A percentile compares a stretch with the other conserved stretches of the same genome.
These are phyloP conservation scores for Stentor roeselii DNA, from an alignment of 73 alveolate species.

Conservation along the genomic window DNA sequence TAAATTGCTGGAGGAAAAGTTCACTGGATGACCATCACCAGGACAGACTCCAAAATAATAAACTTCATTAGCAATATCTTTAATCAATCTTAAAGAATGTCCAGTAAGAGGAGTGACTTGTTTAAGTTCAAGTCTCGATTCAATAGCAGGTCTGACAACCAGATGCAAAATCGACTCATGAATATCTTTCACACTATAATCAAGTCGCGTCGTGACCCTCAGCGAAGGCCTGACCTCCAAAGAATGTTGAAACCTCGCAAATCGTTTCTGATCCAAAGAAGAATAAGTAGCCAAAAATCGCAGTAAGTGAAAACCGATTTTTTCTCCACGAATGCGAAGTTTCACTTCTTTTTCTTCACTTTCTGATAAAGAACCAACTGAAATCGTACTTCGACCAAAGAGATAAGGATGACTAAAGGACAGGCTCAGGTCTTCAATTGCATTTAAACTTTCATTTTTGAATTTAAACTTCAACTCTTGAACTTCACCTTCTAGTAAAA, in stretches of 20 bases:
- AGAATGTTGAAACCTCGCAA: neutral
- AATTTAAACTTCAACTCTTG: neutral
- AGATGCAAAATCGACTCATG: conserved; percentile 10
- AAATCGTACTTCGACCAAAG: neutral
- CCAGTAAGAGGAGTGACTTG: neutral
- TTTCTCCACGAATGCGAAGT: neutral
- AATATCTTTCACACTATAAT: neutral
- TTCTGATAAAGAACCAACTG: neutral
- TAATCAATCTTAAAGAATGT: conserved; percentile 20
- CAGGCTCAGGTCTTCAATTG: neutral
- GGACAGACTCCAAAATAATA: neutral
- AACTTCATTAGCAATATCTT: neutral
- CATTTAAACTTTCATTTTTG: neutral
- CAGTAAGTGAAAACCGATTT: neutral
- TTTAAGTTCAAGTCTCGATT: neutral
- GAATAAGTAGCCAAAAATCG: neutral
- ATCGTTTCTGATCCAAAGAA: neutral
- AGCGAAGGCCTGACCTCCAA: neutral
- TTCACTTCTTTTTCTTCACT: conserved; percentile 11
- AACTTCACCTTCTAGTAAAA: neutral
- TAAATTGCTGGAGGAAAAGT: neutral
- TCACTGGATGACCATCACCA: neutral
- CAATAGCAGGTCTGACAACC: neutral
- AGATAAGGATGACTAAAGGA: neutral
- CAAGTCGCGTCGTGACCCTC: neutral